phyloP scores from a whole-genome alignment of 208 protist genomes.

The Porcisia hertigi region DNA sequence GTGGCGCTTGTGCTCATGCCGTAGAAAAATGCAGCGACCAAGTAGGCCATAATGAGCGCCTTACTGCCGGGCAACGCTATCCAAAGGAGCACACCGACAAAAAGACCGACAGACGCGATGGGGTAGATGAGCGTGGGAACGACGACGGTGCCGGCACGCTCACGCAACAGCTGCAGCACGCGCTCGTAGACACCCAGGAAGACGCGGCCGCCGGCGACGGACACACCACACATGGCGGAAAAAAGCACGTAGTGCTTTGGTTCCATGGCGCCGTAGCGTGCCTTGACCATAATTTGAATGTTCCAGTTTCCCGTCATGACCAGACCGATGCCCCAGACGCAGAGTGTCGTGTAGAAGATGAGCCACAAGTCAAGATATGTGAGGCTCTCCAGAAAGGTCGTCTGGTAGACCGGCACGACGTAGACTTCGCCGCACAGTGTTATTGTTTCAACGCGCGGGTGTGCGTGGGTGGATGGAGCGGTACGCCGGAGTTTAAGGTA shows the following conservation, averaged over 20 bases:
- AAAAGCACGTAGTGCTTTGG: constrained; percentile 59
- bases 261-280: constrained; percentile 30
- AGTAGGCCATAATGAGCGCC: constrained; percentile 37
- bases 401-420: constrained; percentile 54
- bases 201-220: constrained; percentile 43
- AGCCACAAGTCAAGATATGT: constrained; percentile 59
- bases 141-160: constrained; percentile 18
- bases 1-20: constrained; percentile 52
- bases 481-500: neutral
- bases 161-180: constrained; percentile 25
- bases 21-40: constrained; percentile 43
- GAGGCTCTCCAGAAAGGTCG: constrained; percentile 46
- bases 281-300: constrained; percentile 45
- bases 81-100: constrained; percentile 46
- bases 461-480: constrained; percentile 34
- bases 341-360: constrained; percentile 46
- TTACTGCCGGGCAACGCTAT: constrained; percentile 43
- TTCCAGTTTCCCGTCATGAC: constrained; percentile 54
- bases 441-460: constrained; percentile 45
- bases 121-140: constrained; percentile 36
- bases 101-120: constrained; percentile 32
- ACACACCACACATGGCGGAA: constrained; percentile 45
- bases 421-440: constrained; percentile 57
- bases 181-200: constrained; percentile 47
- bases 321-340: constrained; percentile 55